Evolutionary conservation across 495 filamentous ascomycete genomes (phyloP).

Genomic region (Penicillium subrubescens): DNA sequence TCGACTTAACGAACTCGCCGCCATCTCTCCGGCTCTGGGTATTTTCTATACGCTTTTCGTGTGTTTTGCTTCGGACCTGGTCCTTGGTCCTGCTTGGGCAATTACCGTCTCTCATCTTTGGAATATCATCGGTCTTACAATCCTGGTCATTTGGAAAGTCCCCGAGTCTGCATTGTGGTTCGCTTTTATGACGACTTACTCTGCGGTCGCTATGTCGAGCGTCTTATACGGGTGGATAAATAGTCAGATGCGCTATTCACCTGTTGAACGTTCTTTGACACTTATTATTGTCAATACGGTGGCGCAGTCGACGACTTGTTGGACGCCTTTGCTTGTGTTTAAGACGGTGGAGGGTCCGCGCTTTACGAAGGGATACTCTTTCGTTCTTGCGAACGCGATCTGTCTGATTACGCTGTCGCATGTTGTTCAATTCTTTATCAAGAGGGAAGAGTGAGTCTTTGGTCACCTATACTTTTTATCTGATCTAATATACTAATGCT

Average conservation of each 20-base stretch:
- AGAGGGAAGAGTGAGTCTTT: slow-evolving; percentile 27
- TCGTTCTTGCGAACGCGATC: slow-evolving; percentile 48
- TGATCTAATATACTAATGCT: background rate
- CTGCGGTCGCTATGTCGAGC: slow-evolving; percentile 37
- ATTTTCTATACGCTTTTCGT: slow-evolving; percentile 50
- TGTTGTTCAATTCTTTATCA: slow-evolving; percentile 30
- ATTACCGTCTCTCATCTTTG: slow-evolving; percentile 47
- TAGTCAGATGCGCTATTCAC: slow-evolving; percentile 49
- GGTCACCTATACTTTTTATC: background rate
- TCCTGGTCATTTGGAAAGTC: slow-evolving; percentile 55
- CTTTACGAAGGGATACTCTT: slow-evolving; percentile 52
- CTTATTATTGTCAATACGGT: slow-evolving; percentile 54
- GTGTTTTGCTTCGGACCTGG: slow-evolving; percentile 51
- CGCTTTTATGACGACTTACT: slow-evolving; percentile 43
- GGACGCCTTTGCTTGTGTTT: slow-evolving; percentile 41
- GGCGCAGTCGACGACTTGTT: slow-evolving; percentile 49
- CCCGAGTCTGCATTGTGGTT: slow-evolving; percentile 52
- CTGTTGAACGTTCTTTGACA: slow-evolving; percentile 58
- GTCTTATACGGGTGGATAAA: slow-evolving; percentile 54
- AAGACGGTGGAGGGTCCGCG: slow-evolving; percentile 49
- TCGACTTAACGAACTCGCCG: slow-evolving; percentile 45
- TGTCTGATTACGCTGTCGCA: slow-evolving; percentile 45
- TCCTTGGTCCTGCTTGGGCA: slow-evolving; percentile 45
- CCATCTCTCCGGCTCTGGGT: slow-evolving; percentile 43
- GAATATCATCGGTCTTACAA: slow-evolving; percentile 41